phyloP scores from a whole-genome alignment of 2,329 filamentous ascomycete genomes.

The Botryotinia convoluta region DNA sequence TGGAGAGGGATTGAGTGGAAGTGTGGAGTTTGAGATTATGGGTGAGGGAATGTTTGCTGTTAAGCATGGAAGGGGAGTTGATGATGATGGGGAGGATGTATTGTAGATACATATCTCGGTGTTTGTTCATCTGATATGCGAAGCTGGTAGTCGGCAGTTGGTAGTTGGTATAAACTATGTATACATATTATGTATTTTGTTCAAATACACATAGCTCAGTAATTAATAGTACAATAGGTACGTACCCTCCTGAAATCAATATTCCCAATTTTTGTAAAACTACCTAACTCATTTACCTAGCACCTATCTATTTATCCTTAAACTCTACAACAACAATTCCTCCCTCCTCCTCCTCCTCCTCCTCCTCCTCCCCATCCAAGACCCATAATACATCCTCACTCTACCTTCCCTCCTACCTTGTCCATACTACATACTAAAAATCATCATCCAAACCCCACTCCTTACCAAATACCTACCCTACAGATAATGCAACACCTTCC shows the following conservation, averaged over 20 bases:
- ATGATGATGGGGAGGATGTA: slow-evolving; percentile 15
- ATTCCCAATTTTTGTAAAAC: not conserved
- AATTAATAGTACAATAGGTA: not conserved
- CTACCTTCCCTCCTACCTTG: too few species aligned
- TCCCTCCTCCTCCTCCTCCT: too few species aligned
- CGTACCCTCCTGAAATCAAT: not conserved
- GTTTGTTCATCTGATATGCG: not conserved
- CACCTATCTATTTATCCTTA: too few species aligned
- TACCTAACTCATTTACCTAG: too few species aligned
- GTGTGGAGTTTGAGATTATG: slow-evolving; percentile 73
- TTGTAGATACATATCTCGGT: not conserved
- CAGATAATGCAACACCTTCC: too few species aligned
- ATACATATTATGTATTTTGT: not conserved
- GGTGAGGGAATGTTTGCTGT: slow-evolving; percentile 56
- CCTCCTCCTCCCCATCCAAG: too few species aligned
- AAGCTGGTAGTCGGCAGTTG: not conserved
- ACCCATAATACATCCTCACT: too few species aligned
- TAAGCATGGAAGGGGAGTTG: slow-evolving; percentile 17
- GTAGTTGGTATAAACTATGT: not conserved
- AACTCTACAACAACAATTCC: too few species aligned
- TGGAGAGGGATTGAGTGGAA: slow-evolving; percentile 48
- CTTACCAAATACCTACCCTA: not conserved
- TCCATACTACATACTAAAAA: too few species aligned
- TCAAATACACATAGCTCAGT: not conserved
- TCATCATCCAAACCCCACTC: too few species aligned